Evolutionary conservation across 1,284 basidiomycete genomes (phyloP).

Genomic region (Sanguinoderma infundibulare): DNA sequence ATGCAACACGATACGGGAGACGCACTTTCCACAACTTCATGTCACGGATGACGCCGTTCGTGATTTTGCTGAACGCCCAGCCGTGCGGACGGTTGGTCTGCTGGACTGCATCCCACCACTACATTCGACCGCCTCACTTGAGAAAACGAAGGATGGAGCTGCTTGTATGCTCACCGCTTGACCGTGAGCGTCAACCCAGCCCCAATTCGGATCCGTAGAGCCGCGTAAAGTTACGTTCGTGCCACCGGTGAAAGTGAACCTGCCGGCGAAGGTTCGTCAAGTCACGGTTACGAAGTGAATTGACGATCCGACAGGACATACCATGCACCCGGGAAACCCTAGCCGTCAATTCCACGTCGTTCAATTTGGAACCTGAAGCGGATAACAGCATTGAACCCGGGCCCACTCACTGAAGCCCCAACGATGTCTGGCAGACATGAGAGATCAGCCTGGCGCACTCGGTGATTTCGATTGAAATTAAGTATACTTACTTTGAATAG

Average conservation of each 20-base stretch:
- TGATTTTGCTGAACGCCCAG: slow-evolving; percentile 55
- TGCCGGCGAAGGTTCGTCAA: slow-evolving; percentile 20
- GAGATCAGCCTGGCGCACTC: neutral
- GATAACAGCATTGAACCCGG: neutral
- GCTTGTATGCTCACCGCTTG: slow-evolving; percentile 46
- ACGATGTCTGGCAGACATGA: slow-evolving; percentile 10
- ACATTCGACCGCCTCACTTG: neutral
- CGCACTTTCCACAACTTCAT: slow-evolving; percentile 65
- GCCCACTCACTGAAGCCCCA: slow-evolving; percentile 42
- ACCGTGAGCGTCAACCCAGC: slow-evolving; percentile 65
- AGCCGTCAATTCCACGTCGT: neutral
- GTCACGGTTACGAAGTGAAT: too few species aligned
- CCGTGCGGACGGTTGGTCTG: slow-evolving; percentile 61
- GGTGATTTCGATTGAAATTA: neutral
- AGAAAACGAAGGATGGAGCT: neutral
- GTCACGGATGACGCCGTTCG: slow-evolving; percentile 55
- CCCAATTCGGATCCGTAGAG: slow-evolving; percentile 56
- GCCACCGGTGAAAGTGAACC: slow-evolving; percentile 58
- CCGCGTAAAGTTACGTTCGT: slow-evolving; percentile 63
- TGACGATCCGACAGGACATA: slow-evolving; percentile 22
- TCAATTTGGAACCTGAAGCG: neutral
- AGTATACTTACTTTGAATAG: slow-evolving; percentile 50
- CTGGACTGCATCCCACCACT: slow-evolving; percentile 66
- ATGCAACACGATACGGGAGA: neutral
- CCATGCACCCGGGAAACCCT: slow-evolving; percentile 57